These are phyloP conservation scores for Gastrolobium bilobum DNA, from an alignment of 306 rosid species.

Conservation along the genomic window DNA sequence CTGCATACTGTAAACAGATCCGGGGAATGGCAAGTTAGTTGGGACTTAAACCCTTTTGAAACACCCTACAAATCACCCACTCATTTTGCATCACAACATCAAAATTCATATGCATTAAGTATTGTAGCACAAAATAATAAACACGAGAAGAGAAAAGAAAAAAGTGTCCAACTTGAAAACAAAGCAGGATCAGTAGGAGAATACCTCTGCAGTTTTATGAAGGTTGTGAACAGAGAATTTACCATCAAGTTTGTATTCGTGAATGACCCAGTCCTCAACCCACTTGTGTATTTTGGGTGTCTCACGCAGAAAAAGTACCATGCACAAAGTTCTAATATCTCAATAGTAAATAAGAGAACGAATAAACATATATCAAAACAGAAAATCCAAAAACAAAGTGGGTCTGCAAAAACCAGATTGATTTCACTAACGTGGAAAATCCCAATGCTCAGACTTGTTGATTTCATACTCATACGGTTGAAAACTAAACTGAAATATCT, in stretches of 20 bases:
- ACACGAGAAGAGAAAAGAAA: not conserved
- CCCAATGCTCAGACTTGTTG: conserved; percentile 99
- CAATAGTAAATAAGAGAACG: not conserved
- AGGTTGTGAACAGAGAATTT: conserved; percentile 78
- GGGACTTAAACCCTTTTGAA: conserved; percentile 68
- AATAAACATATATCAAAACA: not conserved
- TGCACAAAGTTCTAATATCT: not conserved
- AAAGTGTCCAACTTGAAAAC: not conserved
- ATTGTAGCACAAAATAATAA: no score
- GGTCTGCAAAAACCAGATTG: not conserved
- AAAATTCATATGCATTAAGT: not conserved
- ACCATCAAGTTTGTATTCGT: conserved; percentile 92
- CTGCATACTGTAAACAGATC: conserved; percentile 55
- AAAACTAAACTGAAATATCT: no score
- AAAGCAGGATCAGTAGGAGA: not conserved
- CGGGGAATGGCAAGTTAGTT: conserved; percentile 47
- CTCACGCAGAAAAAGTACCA: conserved; percentile 97
- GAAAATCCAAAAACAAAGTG: not conserved
- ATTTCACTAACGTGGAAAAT: conserved; percentile 77
- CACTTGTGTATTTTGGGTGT: conserved; percentile 95
- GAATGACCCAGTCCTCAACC: conserved; percentile 97
- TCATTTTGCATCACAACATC: conserved; percentile 70
- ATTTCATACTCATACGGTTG: no score
- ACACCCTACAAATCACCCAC: conserved; percentile 96
- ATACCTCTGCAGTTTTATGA: conserved; percentile 91